phyloP scores from a whole-genome alignment of 371 early-diverging fungal species.

The Rhizopus arrhizus region DNA sequence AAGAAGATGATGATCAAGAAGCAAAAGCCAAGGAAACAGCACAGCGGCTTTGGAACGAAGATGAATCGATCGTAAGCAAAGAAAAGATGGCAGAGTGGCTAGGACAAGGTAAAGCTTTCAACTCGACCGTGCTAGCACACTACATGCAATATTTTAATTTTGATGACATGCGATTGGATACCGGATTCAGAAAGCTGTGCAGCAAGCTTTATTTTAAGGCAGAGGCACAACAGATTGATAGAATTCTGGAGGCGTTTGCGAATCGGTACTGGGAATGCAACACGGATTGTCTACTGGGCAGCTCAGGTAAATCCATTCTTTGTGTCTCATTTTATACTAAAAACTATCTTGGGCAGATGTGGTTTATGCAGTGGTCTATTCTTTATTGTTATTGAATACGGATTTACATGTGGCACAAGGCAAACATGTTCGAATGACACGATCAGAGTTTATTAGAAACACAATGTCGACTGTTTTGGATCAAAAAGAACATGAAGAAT shows the following conservation, averaged over 20 bases:
- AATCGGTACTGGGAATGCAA: conserved; percentile 85
- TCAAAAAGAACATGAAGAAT: conserved; percentile 32
- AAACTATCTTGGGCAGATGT: conserved; percentile 48
- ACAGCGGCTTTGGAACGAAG: conserved; percentile 28
- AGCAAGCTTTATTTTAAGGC: conserved; percentile 80
- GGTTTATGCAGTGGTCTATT: conserved; percentile 87
- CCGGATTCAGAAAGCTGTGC: conserved; percentile 74
- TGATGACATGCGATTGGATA: conserved; percentile 68
- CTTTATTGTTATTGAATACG: conserved; percentile 87
- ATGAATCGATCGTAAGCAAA: conserved; percentile 25
- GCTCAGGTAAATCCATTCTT: conserved; percentile 32
- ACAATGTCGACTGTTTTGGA: conserved; percentile 58
- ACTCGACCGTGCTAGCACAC: conserved; percentile 56
- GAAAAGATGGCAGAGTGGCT: conserved; percentile 40
- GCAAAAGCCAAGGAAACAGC: conserved; percentile 27
- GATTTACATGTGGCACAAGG: conserved; percentile 88
- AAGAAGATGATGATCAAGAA: conserved; percentile 3
- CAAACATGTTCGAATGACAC: conserved; percentile 67
- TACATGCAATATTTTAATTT: conserved; percentile 84
- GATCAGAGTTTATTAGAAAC: conserved; percentile 64
- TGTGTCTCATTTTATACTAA: neutral
- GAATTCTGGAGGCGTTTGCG: conserved; percentile 81
- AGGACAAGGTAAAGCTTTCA: conserved; percentile 46
- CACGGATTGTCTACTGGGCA: conserved; percentile 58
- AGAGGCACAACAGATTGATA: conserved; percentile 90